phyloP scores from a whole-genome alignment of 306 rosid genomes.

The Begonia loranthoides region DNA sequence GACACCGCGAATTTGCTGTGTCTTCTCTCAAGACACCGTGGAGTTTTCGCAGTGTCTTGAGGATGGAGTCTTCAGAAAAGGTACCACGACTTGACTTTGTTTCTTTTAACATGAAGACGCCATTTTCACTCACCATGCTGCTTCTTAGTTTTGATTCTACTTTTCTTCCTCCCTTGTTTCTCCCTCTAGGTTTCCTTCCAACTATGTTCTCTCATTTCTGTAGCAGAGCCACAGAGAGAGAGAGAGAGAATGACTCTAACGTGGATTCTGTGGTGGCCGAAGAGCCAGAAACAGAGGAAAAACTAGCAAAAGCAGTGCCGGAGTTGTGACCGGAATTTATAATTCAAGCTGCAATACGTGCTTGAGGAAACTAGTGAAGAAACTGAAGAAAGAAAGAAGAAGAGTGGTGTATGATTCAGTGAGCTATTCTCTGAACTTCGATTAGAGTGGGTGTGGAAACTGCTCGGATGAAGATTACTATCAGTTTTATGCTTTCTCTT shows the following conservation, averaged over 20 bases:
- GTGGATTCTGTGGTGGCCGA: slow-evolving; percentile 36
- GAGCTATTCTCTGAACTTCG: slow-evolving; percentile 79
- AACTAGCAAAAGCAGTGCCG: slow-evolving; percentile 3
- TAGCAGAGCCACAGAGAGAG: no score
- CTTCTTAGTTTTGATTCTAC: no score
- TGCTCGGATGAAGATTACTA: slow-evolving; percentile 55
- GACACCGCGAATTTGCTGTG: no score
- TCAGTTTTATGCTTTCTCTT: slow-evolving; percentile 64
- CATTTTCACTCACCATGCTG: no score
- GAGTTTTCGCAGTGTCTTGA: no score
- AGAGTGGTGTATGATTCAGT: slow-evolving; percentile 45
- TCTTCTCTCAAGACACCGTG: no score
- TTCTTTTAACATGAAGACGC: no score
- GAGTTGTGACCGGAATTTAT: neutral
- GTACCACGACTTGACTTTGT: no score
- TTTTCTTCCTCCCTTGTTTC: no score
- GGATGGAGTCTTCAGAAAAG: no score
- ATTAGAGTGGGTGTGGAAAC: slow-evolving; percentile 44
- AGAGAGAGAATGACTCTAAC: slow-evolving; percentile 13
- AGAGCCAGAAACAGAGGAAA: slow-evolving; percentile 13
- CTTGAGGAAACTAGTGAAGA: slow-evolving; percentile 36
- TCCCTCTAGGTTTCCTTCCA: no score
- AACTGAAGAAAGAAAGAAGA: slow-evolving; percentile 30
- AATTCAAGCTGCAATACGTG: slow-evolving; percentile 10
- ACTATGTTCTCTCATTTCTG: no score